Base-by-base conservation (phyloP, 2,329 filamentous ascomycete genomes). In the Camptophora hylomeconis region DNA sequence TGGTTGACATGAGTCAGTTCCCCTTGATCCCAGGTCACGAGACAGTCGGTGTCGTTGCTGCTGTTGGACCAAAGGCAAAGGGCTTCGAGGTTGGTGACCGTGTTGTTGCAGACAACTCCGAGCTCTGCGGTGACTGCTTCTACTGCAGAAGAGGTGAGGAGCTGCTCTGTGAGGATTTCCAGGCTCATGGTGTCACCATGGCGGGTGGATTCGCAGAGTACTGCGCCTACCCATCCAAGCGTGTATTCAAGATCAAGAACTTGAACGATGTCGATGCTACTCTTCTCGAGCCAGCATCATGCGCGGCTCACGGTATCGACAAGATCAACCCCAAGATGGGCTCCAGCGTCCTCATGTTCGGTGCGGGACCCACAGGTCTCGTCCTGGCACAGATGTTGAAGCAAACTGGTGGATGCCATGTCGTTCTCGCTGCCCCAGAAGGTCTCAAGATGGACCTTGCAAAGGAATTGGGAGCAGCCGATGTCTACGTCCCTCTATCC, bases 131-230 rank as follows among this genome's bases (percentile, higher is more conserved):
- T 26, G 67, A 75, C 52, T 81, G 76, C 57, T 79, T 77, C 62
- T 79, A 80, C 59, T 81, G 76, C 58, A 69, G 71, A 39, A 69
- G 73, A 32, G 74, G 75, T 29, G 65, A 80, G 48, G 62, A 70
- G 17, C 56, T 80, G 25, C 67, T 80, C 32, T 82, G 76, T 51
- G 74, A 79, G 52, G 65, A 76, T 48, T 75, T 77, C 51, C 65
- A 72, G 41, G 72, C 71, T 12, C 73, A 78, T 41, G 74, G 49
- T 37, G 54, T 53, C 20, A 51, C 49, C 49, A 62, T 79, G 53
- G 69, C 76, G 38, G 76, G 76, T 42, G 75, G 76, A 17, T 81
- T 81, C 44, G 77, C 76, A 28, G 75, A 81, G 51, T 82, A 79
- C 60, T 67, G 63, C 38, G 58, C 60, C 9, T 36, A 41, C 30